These are phyloP conservation scores for Pleurotus pulmonarius DNA, from an alignment of 768 basidiomycete genomes.

Conservation along the genomic window DNA sequence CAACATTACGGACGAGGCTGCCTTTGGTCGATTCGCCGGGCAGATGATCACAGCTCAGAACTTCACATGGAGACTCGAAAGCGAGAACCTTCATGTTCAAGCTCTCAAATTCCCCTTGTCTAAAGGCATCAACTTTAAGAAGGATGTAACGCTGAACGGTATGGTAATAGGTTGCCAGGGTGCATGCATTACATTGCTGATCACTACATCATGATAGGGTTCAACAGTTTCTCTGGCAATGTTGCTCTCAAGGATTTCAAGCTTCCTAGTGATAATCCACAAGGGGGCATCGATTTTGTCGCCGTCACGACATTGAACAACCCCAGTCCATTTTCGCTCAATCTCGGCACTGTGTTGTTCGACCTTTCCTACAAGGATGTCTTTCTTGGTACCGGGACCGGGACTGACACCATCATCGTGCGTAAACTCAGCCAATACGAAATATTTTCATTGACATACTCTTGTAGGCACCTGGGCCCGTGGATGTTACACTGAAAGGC, in stretches of 20 bases:
- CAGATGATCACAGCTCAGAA: constrained; percentile 61
- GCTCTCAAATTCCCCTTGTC: constrained; percentile 67
- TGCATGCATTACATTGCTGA: background rate
- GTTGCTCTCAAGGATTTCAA: constrained; percentile 55
- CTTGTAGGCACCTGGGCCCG: constrained; percentile 45
- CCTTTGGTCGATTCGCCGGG: constrained; percentile 59
- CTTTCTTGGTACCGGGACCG: constrained; percentile 52
- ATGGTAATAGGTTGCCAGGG: constrained; percentile 29
- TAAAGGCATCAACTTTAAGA: constrained; percentile 63
- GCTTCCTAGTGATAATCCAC: constrained; percentile 63
- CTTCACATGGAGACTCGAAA: constrained; percentile 66
- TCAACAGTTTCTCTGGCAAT: constrained; percentile 57
- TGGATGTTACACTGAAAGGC: constrained; percentile 57
- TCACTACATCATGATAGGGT: constrained; percentile 31
- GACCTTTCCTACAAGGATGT: constrained; percentile 55
- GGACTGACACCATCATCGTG: constrained; percentile 49
- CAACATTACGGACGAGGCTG: constrained; percentile 47
- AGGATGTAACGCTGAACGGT: constrained; percentile 57
- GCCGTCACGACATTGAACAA: constrained; percentile 55
- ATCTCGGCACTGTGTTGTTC: constrained; percentile 66
- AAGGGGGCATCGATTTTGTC: constrained; percentile 64
- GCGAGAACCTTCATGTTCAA: constrained; percentile 54
- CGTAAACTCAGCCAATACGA: constrained; percentile 14
- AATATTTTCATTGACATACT: constrained; percentile 3
- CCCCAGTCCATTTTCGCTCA: constrained; percentile 64